Conservation (phyloP, 192 early-diverging fungal genomes). For the Diversispora eburnea region DNA sequence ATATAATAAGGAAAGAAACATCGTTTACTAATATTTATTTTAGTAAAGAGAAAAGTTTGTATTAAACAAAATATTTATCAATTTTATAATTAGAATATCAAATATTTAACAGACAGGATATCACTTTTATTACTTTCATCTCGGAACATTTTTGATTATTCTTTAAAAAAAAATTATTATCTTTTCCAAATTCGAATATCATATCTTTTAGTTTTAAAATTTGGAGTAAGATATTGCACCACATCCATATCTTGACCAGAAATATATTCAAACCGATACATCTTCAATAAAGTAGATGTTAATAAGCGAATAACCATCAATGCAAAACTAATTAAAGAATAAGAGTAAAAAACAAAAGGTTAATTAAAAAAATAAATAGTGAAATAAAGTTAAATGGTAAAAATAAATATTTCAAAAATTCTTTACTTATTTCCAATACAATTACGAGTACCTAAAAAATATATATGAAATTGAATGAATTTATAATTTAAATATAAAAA, state of each 20-base stretch:
- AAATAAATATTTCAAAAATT: not conserved
- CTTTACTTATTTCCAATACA: slow-evolving; percentile 19
- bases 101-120: too few species aligned
- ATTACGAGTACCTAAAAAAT: slow-evolving; percentile 3
- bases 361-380: too few species aligned
- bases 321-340: slow-evolving; percentile 5
- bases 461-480: not conserved
- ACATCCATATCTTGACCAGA: not conserved
- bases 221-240: slow-evolving; percentile 6
- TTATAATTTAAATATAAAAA: too few species aligned
- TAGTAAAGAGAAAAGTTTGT: too few species aligned
- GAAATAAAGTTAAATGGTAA: not conserved
- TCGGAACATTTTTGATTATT: too few species aligned
- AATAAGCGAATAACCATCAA: not conserved
- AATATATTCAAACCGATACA: slow-evolving; percentile 11
- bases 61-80: too few species aligned
- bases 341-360: too few species aligned
- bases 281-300: not conserved
- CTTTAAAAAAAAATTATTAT: too few species aligned
- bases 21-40: too few species aligned
- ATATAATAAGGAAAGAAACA: too few species aligned
- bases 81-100: too few species aligned
- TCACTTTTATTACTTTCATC: too few species aligned
- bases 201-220: slow-evolving; percentile 6
- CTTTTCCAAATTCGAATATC: not conserved